A percentile compares a stretch with the other conserved stretches of the same genome.
These are phyloP conservation scores for Komagataella ulmi DNA, from an alignment of 805 yeast species.

Conservation along the genomic window DNA sequence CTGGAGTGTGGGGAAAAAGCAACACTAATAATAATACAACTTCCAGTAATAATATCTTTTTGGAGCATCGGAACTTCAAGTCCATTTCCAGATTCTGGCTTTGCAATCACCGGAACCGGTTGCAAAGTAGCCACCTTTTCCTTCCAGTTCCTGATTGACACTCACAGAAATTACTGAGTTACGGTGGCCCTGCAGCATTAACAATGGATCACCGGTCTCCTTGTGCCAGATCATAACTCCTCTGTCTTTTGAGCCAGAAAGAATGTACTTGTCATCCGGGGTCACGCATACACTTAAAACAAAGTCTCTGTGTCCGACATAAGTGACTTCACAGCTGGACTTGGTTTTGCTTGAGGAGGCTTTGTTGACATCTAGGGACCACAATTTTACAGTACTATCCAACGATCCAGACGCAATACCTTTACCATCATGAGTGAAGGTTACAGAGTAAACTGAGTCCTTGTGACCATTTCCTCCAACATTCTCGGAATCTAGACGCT, in stretches of 20 bases:
- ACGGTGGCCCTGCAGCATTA: constrained; percentile 94
- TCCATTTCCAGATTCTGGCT: constrained; percentile 93
- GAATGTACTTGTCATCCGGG: constrained; percentile 80
- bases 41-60: background rate
- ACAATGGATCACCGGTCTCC: constrained; percentile 75
- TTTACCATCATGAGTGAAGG: constrained; percentile 82
- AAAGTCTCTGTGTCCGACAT: constrained; percentile 92
- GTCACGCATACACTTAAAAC: constrained; percentile 90
- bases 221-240: constrained; percentile 98
- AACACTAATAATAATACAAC: background rate
- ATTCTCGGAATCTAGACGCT: constrained; percentile 80
- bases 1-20: background rate
- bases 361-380: constrained; percentile 66
- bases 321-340: constrained; percentile 76
- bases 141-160: constrained; percentile 62
- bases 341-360: constrained; percentile 29
- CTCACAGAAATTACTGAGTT: constrained; percentile 93
- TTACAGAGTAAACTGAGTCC: constrained; percentile 91
- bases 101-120: constrained; percentile 97
- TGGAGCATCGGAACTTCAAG: background rate
- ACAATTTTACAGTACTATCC: constrained; percentile 89
- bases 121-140: constrained; percentile 76
- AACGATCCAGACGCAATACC: constrained; percentile 91
- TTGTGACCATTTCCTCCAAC: constrained; percentile 88
- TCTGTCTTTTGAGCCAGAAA: constrained; percentile 93